Conservation (phyloP, 176 grass and related monocot species). For the Puccinellia tenuiflora region DNA sequence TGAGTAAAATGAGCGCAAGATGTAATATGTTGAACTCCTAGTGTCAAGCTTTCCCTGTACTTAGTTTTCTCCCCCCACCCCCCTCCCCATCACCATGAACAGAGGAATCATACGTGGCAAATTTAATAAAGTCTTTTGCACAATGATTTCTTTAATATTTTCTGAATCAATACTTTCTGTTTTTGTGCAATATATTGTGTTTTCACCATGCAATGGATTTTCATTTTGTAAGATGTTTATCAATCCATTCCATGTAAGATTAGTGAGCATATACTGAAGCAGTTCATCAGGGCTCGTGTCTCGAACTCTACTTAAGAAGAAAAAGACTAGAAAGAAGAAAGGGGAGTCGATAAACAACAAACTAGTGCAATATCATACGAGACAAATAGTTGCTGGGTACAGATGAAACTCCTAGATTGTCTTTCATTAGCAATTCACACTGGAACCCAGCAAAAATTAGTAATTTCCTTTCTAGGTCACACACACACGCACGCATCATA, state of each 20-base stretch:
- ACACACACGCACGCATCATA: slow-evolving; percentile 21
- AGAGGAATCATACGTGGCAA: slow-evolving; percentile 29
- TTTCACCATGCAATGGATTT: not conserved
- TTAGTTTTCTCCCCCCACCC: not conserved
- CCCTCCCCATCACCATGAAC: not conserved
- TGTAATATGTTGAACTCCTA: slow-evolving; percentile 34
- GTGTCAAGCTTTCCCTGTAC: not conserved
- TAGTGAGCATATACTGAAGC: not conserved
- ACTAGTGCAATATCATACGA: slow-evolving; percentile 25
- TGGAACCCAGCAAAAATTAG: slow-evolving; percentile 54
- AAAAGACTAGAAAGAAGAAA: not conserved
- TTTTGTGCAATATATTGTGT: slow-evolving; percentile 7
- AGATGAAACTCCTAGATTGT: slow-evolving; percentile 51
- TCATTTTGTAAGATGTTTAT: not conserved
- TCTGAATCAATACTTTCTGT: not conserved
- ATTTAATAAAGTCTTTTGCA: slow-evolving; percentile 21
- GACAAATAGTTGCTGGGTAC: slow-evolving; percentile 47
- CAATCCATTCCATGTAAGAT: not conserved
- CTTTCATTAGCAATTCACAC: slow-evolving; percentile 43
- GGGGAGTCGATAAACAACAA: slow-evolving; percentile 15
- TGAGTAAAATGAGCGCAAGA: slow-evolving; percentile 14
- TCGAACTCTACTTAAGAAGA: slow-evolving; percentile 4
- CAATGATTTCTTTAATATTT: not conserved
- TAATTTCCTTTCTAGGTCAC: slow-evolving; percentile 40
- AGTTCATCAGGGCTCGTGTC: not conserved